A percentile compares a stretch with the other conserved stretches of the same genome.
Conservation (phyloP, 2,329 filamentous ascomycete species). For the Verticillium tricorpus region DNA sequence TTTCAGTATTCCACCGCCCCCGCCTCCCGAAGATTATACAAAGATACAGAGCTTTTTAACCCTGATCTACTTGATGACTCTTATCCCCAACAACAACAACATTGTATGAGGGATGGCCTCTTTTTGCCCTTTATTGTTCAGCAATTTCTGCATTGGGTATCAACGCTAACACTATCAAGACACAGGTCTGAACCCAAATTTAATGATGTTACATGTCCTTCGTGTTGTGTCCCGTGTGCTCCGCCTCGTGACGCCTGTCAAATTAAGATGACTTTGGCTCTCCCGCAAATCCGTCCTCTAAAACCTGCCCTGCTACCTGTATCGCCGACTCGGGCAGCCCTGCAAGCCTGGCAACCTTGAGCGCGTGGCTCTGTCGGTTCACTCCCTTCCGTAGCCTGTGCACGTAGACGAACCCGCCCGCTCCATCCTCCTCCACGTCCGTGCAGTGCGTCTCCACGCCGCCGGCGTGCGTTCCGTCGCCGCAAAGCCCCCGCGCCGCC, state of each 20-base stretch:
- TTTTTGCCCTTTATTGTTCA: constrained; percentile 14
- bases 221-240: constrained; percentile 8
- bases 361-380: constrained; percentile 81
- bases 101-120: constrained; percentile 45
- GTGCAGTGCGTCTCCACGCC: constrained; percentile 77
- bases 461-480: constrained; percentile 26
- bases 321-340: constrained; percentile 74
- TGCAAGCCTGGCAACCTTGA: constrained; percentile 89
- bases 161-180: constrained; percentile 28
- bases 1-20: constrained; percentile 1
- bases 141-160: constrained; percentile 20
- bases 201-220: constrained; percentile 3
- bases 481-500: constrained; percentile 39
- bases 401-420: constrained; percentile 75
- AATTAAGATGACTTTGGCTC: constrained; percentile 3
- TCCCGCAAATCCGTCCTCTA: constrained; percentile 24
- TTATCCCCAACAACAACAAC: constrained; percentile 44
- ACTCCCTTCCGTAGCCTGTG: constrained; percentile 78
- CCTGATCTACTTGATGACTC: constrained; percentile 57
- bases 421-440: constrained; percentile 71
- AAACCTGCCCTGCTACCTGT: constrained; percentile 56
- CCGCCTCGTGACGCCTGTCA: background rate
- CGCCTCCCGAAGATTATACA: constrained; percentile 51
- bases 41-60: constrained; percentile 62
- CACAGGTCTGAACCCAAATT: constrained; percentile 3